phyloP scores from a whole-genome alignment of 495 filamentous ascomycete species.

The Penicillium cinerascens region DNA sequence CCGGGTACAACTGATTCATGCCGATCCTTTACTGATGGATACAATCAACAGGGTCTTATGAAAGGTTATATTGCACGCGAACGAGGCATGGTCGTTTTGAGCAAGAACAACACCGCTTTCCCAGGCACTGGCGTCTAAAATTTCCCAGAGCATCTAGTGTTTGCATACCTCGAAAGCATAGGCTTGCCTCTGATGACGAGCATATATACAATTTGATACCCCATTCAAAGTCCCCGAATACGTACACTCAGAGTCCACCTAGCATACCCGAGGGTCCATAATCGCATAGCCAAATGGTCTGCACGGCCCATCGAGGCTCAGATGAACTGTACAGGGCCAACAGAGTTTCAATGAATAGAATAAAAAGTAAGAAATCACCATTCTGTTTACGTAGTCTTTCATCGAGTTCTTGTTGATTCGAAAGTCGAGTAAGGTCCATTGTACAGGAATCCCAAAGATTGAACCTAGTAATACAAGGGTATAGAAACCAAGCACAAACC shows the following conservation, averaged over 20 bases:
- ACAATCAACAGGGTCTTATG: constrained; percentile 70
- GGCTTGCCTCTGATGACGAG: not conserved
- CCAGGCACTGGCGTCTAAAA: constrained; percentile 85
- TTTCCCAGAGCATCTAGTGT: not conserved
- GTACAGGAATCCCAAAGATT: no score
- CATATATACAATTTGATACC: not conserved
- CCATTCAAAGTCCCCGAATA: not conserved
- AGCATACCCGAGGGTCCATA: not conserved
- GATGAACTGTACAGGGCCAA: not conserved
- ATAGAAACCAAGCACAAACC: constrained; percentile 11
- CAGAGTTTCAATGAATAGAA: not conserved
- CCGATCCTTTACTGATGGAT: not conserved
- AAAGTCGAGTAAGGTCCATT: no score
- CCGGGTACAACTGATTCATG: no score
- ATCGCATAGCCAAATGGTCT: not conserved
- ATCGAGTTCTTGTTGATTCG: no score
- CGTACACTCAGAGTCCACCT: not conserved
- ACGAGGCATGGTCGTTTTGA: constrained; percentile 81
- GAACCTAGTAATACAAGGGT: constrained; percentile 17
- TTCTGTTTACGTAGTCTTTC: no score
- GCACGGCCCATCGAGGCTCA: not conserved
- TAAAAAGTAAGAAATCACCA: no score
- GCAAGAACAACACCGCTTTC: constrained; percentile 79
- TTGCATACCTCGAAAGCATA: not conserved
- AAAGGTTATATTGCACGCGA: constrained; percentile 97